Percentiles rank a stretch among this genome's conserved stretches.
Evolutionary conservation across 768 basidiomycete genomes (phyloP).

Genomic region (Chalciporus pseudorubinellus): DNA sequence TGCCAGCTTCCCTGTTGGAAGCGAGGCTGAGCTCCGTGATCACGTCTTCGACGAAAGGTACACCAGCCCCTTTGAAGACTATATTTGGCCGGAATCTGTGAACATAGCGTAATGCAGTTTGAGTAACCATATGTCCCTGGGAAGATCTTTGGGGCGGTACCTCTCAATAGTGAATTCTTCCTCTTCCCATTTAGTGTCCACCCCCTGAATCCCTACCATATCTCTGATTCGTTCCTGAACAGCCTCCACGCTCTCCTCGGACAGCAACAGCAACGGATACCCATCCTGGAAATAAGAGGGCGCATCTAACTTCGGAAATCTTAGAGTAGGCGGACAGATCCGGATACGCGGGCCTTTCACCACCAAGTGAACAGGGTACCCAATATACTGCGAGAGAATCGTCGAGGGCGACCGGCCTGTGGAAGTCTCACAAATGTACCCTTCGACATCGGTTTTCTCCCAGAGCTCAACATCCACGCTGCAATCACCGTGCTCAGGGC

Average conservation of each 20-base stretch:
- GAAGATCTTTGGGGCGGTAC: conserved; percentile 32
- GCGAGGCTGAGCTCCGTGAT: conserved; percentile 63
- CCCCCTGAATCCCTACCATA: conserved; percentile 47
- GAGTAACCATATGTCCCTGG: neutral
- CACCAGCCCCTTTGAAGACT: conserved; percentile 58
- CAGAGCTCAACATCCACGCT: conserved; percentile 59
- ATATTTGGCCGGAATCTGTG: conserved; percentile 77
- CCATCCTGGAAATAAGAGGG: conserved; percentile 65
- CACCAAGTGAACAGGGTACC: conserved; percentile 57
- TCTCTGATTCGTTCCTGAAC: conserved; percentile 48
- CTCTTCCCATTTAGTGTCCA: conserved; percentile 51
- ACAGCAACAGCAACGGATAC: conserved; percentile 66
- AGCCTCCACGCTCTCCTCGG: conserved; percentile 59
- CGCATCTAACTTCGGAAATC: conserved; percentile 58
- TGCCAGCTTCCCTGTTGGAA: conserved; percentile 25
- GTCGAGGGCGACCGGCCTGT: conserved; percentile 45
- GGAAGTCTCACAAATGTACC: conserved; percentile 57
- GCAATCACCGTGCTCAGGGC: conserved; percentile 1
- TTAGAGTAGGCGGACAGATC: conserved; percentile 44
- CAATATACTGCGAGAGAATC: conserved; percentile 61
- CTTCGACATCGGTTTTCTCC: conserved; percentile 51
- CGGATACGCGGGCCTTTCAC: conserved; percentile 65
- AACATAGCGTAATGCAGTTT: conserved; percentile 4
- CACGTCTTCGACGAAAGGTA: conserved; percentile 69
- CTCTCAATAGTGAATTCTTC: conserved; percentile 56